Percentiles rank a stretch among this genome's conserved stretches.
phyloP scores from a whole-genome alignment of 169 alveolate genomes.

The Condylostoma magnum region DNA sequence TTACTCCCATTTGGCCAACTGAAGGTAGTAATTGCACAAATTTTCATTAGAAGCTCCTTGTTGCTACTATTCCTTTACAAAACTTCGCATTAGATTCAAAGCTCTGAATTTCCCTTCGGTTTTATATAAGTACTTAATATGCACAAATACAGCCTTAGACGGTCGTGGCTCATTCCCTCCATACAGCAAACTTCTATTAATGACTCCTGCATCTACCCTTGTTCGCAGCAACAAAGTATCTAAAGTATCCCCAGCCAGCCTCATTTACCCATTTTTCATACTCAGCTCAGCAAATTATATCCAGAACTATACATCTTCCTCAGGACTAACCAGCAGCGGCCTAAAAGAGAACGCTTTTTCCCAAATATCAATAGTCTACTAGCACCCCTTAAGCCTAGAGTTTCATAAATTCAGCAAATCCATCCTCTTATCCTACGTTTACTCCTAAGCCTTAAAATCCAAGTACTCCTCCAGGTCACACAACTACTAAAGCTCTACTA shows the following conservation, averaged over 20 bases:
- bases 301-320: conserved; percentile 40
- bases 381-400: conserved; percentile 45
- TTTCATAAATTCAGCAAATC: conserved; percentile 70
- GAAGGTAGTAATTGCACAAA: conserved; percentile 61
- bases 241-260: conserved; percentile 26
- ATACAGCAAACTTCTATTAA: conserved; percentile 23
- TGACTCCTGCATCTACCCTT: conserved; percentile 10
- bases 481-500: conserved; percentile 78
- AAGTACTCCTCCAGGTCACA: conserved; percentile 88
- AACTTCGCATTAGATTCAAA: conserved; percentile 34
- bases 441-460: conserved; percentile 59
- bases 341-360: conserved; percentile 47
- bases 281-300: conserved; percentile 37
- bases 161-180: conserved; percentile 36
- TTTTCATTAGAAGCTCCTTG: conserved; percentile 34
- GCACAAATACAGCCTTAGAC: conserved; percentile 37
- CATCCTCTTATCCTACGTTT: conserved; percentile 52
- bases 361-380: conserved; percentile 45
- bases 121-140: conserved; percentile 40
- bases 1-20: conserved; percentile 81
- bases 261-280: conserved; percentile 34
- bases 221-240: conserved; percentile 39
- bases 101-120: conserved; percentile 42
- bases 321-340: conserved; percentile 27
- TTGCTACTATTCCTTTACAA: conserved; percentile 40